Percentiles rank a stretch among this genome's conserved stretches.
Conservation (phyloP, 1,139 yeast genomes). For the Yamadazyma epiphylla region DNA sequence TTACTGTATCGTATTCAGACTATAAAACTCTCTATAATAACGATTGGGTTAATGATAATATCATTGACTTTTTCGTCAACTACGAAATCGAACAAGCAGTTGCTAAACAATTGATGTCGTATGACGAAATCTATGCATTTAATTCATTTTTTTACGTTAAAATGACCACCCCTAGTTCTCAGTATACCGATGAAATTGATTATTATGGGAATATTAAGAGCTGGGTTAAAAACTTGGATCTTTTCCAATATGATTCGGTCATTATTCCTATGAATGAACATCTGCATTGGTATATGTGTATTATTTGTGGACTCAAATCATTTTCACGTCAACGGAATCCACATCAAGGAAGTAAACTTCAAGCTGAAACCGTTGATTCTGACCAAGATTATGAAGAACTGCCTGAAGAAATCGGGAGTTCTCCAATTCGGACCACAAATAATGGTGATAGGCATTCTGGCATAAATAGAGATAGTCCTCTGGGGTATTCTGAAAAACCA, state of each 20-base stretch:
- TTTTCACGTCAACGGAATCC: constrained; percentile 17
- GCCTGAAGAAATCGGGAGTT: no score
- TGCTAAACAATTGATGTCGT: constrained; percentile 14
- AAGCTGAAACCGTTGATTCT: neutral
- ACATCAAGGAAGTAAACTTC: no score
- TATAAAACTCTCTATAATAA: constrained; percentile 65
- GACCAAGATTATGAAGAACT: no score
- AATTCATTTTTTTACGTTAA: constrained; percentile 84
- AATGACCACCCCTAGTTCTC: constrained; percentile 32
- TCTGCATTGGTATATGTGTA: constrained; percentile 86
- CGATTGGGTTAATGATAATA: constrained; percentile 73
- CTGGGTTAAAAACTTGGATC: constrained; percentile 74
- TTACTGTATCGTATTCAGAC: constrained; percentile 56
- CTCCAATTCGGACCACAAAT: no score
- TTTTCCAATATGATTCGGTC: constrained; percentile 58
- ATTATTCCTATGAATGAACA: constrained; percentile 80
- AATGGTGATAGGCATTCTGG: no score
- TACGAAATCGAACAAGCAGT: constrained; percentile 48
- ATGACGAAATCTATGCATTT: constrained; percentile 52
- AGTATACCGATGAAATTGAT: constrained; percentile 15
- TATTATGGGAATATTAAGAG: constrained; percentile 65
- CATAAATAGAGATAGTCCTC: no score
- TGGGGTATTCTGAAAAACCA: no score
- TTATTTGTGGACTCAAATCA: constrained; percentile 48
- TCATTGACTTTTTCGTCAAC: constrained; percentile 68